Base-by-base conservation (phyloP, 257 asterid genomes). In the Lycium barbarum region DNA sequence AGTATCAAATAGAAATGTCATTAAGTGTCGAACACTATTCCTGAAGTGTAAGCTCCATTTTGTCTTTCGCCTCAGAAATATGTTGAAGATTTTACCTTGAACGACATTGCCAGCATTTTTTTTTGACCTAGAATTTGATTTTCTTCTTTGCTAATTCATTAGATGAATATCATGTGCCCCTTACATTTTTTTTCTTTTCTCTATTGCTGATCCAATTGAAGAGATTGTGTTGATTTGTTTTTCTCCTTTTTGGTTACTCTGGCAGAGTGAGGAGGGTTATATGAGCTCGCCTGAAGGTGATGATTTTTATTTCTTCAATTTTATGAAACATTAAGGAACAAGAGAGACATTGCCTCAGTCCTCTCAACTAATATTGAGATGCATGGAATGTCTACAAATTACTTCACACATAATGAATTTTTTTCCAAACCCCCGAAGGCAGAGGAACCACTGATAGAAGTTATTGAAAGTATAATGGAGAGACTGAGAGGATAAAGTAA, bases 51-150 rank as follows among this genome's bases (percentile, higher is more conserved):
- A 78, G 49, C 82, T 51, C 54, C 40, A 70, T 10, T 65, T 9
- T 45, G 38, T 72, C 80, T 72, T 72, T 72, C 7, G 35, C 57
- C 80, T 43, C 80, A 72, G 58, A 72, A 72, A 71, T 40, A 71
- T 71, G 36, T 47, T 71, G 53, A 71, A 71, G 17, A 18, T 40
- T 17, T 71, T 40, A 2, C 12, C 33, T 71, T 43, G 17, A 71
- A 43, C 17, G 49, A 15, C 33, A 17, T 43, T 0, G 17, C 58
- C 10, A 45, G 0, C 57, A 72, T 1, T 72, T 72, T 71, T 9
- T 43, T 0, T 59, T 18, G 54, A 45, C 36, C 9, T 72, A 72
- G 80, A 72, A n/a, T 43, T 45, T 72, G 18, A 72, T 72, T 72
- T 40, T 72, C 58, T 45, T 45, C 18, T n/a, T 5, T 72, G 4